phyloP scores from a whole-genome alignment of 2,329 filamentous ascomycete species.

The Sclerotinia trifoliorum region DNA sequence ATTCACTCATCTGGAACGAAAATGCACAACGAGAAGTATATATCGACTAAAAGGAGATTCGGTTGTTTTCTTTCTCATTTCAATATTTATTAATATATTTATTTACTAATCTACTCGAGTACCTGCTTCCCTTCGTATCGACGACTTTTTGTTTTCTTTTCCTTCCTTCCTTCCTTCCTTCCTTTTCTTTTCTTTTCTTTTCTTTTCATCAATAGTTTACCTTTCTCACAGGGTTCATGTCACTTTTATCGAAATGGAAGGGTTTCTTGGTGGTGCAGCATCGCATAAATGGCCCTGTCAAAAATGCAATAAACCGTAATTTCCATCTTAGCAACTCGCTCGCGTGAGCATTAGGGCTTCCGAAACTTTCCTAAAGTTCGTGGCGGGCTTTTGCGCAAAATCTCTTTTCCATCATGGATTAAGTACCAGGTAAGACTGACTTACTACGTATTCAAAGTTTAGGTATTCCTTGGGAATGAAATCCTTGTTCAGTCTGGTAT shows the following conservation, averaged over 20 bases:
- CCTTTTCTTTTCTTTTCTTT: neutral
- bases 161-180: too few species aligned
- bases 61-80: neutral
- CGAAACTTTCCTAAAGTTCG: neutral
- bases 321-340: conserved; percentile 11
- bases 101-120: neutral
- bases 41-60: neutral
- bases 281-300: conserved; percentile 12
- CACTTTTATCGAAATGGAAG: neutral
- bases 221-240: neutral
- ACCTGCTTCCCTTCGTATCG: neutral
- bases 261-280: neutral
- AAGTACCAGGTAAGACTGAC: too few species aligned
- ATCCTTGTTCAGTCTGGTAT: neutral
- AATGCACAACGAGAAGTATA: neutral
- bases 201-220: neutral
- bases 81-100: neutral
- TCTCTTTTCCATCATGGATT: neutral
- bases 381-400: neutral
- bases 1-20: too few species aligned
- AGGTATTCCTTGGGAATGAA: neutral
- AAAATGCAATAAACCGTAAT: conserved; percentile 9
- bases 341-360: conserved; percentile 11
- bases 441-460: neutral
- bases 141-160: neutral